These are phyloP conservation scores for Camellia oleifera DNA, from an alignment of 179 eudicot species.

Conservation along the genomic window DNA sequence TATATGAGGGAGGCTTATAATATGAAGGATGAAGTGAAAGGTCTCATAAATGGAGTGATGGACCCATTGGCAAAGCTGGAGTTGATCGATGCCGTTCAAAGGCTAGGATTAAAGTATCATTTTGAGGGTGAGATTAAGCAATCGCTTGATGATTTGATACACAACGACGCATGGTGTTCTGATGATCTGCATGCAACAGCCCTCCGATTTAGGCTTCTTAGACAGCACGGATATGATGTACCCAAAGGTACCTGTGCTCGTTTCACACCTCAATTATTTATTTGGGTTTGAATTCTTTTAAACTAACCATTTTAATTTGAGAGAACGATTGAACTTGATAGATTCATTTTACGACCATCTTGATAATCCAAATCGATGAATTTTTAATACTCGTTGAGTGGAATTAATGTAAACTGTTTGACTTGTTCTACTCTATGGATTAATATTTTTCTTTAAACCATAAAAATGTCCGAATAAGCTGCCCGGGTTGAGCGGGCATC, in stretches of 20 bases:
- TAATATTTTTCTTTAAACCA: no score
- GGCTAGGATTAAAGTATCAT: conserved; percentile 17
- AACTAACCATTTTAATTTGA: no score
- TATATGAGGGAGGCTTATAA: neutral
- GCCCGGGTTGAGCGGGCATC: no score
- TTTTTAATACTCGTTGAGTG: no score
- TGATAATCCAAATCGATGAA: no score
- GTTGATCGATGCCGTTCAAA: conserved; percentile 14
- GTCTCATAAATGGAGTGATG: neutral
- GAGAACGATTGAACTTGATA: no score
- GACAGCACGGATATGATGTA: conserved; percentile 13
- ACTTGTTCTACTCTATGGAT: no score
- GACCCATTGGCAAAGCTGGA: conserved; percentile 11
- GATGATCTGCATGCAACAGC: conserved; percentile 14
- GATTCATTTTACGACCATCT: no score
- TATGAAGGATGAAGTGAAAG: neutral
- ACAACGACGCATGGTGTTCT: neutral
- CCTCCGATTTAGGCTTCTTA: conserved; percentile 15
- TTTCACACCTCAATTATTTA: no score
- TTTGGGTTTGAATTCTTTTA: no score
- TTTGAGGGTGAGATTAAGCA: conserved; percentile 5
- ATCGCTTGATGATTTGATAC: neutral
- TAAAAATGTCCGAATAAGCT: no score
- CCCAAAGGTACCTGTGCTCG: neutral
- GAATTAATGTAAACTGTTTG: no score